Evolutionary conservation across 371 early-diverging fungal species (phyloP).

Genomic region (Mortierella sp.): DNA sequence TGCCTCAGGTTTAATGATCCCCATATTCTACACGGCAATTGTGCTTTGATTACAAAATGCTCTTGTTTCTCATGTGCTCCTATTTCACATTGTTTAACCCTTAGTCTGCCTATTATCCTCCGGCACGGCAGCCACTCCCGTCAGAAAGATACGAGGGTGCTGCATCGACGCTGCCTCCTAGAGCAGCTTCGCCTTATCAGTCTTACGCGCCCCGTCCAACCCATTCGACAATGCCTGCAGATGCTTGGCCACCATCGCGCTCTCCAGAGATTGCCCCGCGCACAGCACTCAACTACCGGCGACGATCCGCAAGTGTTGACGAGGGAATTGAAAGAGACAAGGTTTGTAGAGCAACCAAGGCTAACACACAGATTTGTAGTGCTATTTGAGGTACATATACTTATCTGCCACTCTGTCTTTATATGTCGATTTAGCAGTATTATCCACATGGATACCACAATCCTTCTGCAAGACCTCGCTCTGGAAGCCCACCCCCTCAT

Average conservation of each 20-base stretch:
- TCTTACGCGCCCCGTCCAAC: slow-evolving; percentile 14
- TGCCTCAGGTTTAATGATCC: background rate
- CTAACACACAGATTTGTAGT: no score
- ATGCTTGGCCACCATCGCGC: slow-evolving; percentile 26
- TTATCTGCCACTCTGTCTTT: no score
- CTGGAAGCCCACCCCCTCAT: slow-evolving; percentile 31
- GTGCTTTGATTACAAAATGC: background rate
- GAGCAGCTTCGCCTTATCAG: slow-evolving; percentile 31
- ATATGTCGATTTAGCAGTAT: slow-evolving; percentile 13
- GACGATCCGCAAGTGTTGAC: slow-evolving; percentile 39
- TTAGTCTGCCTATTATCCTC: slow-evolving; percentile 21
- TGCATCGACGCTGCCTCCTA: slow-evolving; percentile 8
- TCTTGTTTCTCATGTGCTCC: no score
- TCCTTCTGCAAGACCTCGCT: slow-evolving; percentile 21
- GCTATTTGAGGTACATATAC: no score
- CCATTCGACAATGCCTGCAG: slow-evolving; percentile 15
- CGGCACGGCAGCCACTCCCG: slow-evolving; percentile 19
- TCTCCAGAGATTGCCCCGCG: slow-evolving; percentile 31
- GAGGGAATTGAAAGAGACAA: slow-evolving; percentile 42
- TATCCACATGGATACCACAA: slow-evolving; percentile 30
- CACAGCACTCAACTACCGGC: slow-evolving; percentile 19
- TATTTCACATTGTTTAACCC: no score
- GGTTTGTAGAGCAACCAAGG: slow-evolving; percentile 7
- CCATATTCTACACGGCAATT: background rate
- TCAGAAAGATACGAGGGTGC: slow-evolving; percentile 29